phyloP scores from a whole-genome alignment of 2,329 filamentous ascomycete genomes.

The Cytospora chrysosperma region DNA sequence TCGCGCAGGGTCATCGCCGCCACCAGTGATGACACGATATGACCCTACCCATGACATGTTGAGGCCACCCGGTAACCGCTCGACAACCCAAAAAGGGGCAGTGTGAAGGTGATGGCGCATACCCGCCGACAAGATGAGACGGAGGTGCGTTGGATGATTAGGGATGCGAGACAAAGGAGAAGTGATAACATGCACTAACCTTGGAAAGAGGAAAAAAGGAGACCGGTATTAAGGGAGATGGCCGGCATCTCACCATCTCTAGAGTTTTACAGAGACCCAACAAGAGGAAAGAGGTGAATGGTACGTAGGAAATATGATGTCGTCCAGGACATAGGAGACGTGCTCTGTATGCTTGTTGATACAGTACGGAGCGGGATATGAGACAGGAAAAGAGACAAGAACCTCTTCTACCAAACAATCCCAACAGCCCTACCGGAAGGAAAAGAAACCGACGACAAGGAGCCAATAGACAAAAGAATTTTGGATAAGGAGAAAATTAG shows the following conservation, averaged over 20 bases:
- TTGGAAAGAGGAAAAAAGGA: conserved; percentile 33
- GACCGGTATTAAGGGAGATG: conserved; percentile 31
- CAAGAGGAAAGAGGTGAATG: conserved; percentile 25
- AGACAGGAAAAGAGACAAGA: conserved; percentile 2
- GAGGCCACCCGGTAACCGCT: conserved; percentile 15
- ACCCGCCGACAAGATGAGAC: conserved; percentile 10
- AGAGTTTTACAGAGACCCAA: conserved; percentile 30
- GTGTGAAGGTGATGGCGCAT: background rate
- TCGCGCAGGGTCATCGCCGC: background rate
- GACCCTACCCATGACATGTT: background rate
- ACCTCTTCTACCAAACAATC: conserved; percentile 10
- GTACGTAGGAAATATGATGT: conserved; percentile 12
- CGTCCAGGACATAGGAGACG: conserved; percentile 24
- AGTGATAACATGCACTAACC: conserved; percentile 30
- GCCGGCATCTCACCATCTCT: conserved; percentile 37
- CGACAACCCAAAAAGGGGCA: conserved; percentile 4
- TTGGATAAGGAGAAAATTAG: conserved; percentile 6
- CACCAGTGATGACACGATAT: background rate
- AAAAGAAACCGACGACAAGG: conserved; percentile 9
- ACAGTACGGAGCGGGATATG: background rate
- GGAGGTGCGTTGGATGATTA: conserved; percentile 5
- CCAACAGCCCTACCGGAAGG: conserved; percentile 13
- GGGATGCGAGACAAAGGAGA: conserved; percentile 24
- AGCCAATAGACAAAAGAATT: conserved; percentile 8
- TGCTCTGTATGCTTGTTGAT: background rate